These are phyloP conservation scores for Chlorokybus atmophyticus DNA, from an alignment of 139 green algal genomes.

Conservation along the genomic window DNA sequence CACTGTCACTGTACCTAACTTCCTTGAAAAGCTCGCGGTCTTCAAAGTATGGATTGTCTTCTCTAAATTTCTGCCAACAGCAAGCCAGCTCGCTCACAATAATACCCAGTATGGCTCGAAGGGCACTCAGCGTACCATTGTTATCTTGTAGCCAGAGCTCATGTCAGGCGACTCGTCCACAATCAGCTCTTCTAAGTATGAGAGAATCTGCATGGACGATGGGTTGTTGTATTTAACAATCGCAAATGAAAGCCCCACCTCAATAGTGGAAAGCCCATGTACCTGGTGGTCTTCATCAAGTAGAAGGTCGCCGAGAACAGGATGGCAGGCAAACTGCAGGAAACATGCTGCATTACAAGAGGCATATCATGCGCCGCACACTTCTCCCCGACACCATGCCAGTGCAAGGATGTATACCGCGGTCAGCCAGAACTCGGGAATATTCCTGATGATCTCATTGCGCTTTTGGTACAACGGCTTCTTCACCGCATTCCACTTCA, in stretches of 20 bases:
- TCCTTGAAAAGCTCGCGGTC: too few relatives aligned
- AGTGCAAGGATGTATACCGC: conserved; percentile 9
- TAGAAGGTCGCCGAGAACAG: conserved; percentile 23
- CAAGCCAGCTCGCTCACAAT: too few relatives aligned
- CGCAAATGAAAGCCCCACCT: too few relatives aligned
- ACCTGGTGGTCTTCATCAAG: conserved; percentile 39
- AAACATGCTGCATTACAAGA: too few relatives aligned
- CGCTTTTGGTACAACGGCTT: conserved; percentile 40
- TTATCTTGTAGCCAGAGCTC: conserved; percentile 49
- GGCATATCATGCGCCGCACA: too few relatives aligned
- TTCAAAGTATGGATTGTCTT: too few relatives aligned
- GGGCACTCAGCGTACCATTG: conserved; percentile 23
- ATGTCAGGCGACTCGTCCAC: conserved; percentile 52
- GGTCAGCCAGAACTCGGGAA: conserved; percentile 41
- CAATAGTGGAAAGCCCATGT: background rate
- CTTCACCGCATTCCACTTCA: conserved; percentile 48
- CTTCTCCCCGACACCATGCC: background rate
- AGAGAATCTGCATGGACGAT: too few relatives aligned
- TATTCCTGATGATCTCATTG: conserved; percentile 27
- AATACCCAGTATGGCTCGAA: background rate
- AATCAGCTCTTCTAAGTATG: conserved; percentile 36
- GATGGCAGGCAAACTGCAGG: conserved; percentile 34
- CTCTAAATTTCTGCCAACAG: too few relatives aligned
- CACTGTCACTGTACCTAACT: too few relatives aligned
- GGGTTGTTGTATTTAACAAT: too few relatives aligned